Conservation (phyloP, 306 rosid genomes). For the Cucurbita ficifolia region DNA sequence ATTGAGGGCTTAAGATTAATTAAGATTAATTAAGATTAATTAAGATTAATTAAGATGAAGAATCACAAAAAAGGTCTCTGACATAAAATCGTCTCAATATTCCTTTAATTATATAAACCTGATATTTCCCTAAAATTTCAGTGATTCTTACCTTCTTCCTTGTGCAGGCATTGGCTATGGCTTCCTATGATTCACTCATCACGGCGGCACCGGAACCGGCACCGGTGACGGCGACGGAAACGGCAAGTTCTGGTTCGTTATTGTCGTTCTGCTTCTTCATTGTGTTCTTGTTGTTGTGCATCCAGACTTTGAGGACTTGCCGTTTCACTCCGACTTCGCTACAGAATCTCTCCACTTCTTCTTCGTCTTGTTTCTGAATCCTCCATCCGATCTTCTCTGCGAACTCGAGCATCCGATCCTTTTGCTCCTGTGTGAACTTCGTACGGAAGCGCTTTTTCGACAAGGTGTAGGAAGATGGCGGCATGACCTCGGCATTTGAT, state of each 20-base stretch:
- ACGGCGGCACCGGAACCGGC: background rate
- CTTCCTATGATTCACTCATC: background rate
- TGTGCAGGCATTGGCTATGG: background rate
- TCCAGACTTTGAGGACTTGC: conserved; percentile 42
- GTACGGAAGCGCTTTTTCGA: conserved; percentile 35
- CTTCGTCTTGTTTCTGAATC: conserved; percentile 37
- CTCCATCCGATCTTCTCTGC: conserved; percentile 43
- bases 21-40: background rate
- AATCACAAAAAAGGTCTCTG: conserved; percentile 1
- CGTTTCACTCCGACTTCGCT: conserved; percentile 32
- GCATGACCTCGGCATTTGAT: conserved; percentile 10
- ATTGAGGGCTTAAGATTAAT: background rate
- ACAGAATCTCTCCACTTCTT: conserved; percentile 29
- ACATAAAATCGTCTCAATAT: background rate
- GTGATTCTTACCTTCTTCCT: conserved; percentile 5
- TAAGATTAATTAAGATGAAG: conserved; percentile 2
- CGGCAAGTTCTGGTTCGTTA: background rate
- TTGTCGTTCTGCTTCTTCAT: conserved; percentile 13
- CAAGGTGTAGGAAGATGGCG: conserved; percentile 8
- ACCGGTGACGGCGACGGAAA: background rate
- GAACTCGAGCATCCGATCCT: conserved; percentile 31
- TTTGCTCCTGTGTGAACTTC: conserved; percentile 34
- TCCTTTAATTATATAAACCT: background rate
- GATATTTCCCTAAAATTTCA: background rate
- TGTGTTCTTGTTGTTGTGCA: conserved; percentile 36